Conservation (phyloP, 805 yeast species). For the Metschnikowia chrysomelidarum region DNA sequence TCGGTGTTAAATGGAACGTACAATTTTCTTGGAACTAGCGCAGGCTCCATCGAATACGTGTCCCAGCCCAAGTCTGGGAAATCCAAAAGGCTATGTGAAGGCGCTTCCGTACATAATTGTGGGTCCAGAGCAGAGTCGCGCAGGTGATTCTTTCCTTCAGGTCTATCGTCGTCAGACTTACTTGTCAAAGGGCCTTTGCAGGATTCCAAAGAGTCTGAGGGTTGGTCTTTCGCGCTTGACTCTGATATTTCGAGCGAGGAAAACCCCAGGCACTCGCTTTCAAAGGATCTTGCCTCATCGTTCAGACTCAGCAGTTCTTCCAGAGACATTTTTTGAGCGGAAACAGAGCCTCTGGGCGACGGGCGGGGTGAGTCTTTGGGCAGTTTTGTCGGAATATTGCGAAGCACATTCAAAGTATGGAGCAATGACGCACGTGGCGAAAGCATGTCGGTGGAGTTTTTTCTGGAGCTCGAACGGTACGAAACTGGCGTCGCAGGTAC, state of each 20-base stretch:
- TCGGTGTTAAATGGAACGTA: slow-evolving; percentile 65
- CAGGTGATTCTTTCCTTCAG: too few species aligned
- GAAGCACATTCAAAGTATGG: slow-evolving; percentile 39
- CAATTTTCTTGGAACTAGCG: slow-evolving; percentile 63
- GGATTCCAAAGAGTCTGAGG: slow-evolving; percentile 5
- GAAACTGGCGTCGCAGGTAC: slow-evolving; percentile 37
- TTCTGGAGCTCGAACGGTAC: slow-evolving; percentile 35
- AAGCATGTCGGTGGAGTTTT: slow-evolving; percentile 33
- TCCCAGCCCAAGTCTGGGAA: slow-evolving; percentile 33
- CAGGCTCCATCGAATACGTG: slow-evolving; percentile 50
- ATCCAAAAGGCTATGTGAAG: slow-evolving; percentile 22
- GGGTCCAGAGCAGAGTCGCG: too few species aligned
- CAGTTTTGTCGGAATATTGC: slow-evolving; percentile 38
- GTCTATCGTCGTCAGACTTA: not conserved
- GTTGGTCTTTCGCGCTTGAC: slow-evolving; percentile 4
- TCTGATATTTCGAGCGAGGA: not conserved
- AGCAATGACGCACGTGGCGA: slow-evolving; percentile 43
- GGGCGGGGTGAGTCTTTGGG: slow-evolving; percentile 39
- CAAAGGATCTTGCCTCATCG: not conserved
- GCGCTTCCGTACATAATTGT: not conserved
- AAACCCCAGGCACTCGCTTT: not conserved
- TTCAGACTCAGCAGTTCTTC: slow-evolving; percentile 3
- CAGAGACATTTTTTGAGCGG: slow-evolving; percentile 14
- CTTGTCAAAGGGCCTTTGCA: not conserved
- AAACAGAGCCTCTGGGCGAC: slow-evolving; percentile 51